These are phyloP conservation scores for Lepiota brunneoincarnata DNA, from an alignment of 768 basidiomycete genomes.

Conservation along the genomic window DNA sequence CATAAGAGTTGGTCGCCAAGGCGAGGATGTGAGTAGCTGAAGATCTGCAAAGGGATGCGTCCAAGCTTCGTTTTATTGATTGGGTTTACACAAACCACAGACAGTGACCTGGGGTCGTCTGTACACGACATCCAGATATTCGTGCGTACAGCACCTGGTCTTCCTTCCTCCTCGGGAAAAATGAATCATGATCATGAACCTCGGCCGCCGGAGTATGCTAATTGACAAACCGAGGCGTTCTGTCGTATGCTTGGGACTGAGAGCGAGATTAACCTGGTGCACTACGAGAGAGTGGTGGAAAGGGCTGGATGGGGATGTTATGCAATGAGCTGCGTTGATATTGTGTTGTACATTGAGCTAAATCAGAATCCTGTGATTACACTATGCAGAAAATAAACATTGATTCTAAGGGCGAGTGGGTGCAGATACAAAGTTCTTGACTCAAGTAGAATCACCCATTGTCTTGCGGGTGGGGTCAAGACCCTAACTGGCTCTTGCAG, in stretches of 20 bases:
- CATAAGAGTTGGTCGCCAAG: constrained; percentile 50
- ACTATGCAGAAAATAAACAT: no score
- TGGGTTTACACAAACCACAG: no score
- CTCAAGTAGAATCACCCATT: no score
- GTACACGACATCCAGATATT: constrained; percentile 67
- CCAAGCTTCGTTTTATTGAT: no score
- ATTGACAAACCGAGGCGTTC: constrained; percentile 88
- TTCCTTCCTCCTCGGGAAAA: constrained; percentile 1
- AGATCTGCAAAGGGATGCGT: constrained; percentile 39
- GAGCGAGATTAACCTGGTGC: constrained; percentile 53
- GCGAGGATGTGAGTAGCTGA: constrained; percentile 68
- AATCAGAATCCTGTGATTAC: no score
- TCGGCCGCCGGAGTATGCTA: constrained; percentile 65
- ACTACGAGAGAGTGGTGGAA: background rate
- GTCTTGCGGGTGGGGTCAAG: no score
- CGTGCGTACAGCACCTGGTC: constrained; percentile 60
- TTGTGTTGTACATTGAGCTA: no score
- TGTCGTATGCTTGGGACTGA: constrained; percentile 75
- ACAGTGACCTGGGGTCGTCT: constrained; percentile 26
- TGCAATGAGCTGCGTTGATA: background rate
- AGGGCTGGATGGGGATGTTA: background rate
- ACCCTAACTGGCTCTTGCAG: no score
- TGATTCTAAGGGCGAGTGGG: no score
- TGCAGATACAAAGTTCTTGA: no score
- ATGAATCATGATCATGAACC: constrained; percentile 13